These are phyloP conservation scores for Xylariaceae sp. DNA, from an alignment of 2,329 filamentous ascomycete species.

Conservation along the genomic window DNA sequence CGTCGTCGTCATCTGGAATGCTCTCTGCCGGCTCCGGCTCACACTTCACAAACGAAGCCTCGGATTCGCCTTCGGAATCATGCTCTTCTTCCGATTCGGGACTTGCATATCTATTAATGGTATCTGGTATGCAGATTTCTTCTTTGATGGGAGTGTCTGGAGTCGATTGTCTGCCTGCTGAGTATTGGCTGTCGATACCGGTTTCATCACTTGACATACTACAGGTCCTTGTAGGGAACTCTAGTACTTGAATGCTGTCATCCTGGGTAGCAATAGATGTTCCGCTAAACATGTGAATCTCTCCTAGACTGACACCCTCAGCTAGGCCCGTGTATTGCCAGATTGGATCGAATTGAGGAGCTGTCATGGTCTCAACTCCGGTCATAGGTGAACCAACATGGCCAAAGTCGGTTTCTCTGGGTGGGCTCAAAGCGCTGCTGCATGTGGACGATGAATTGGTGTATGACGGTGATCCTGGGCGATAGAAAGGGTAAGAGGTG, in stretches of 20 bases:
- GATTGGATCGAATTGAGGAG: constrained; percentile 33
- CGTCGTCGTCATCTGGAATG: constrained; percentile 23
- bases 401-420: constrained; percentile 37
- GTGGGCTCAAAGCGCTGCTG: constrained; percentile 36
- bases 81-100: constrained; percentile 20
- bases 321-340: constrained; percentile 30
- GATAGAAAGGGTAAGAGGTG: constrained; percentile 22
- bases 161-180: constrained; percentile 25
- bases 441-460: constrained; percentile 36
- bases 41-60: constrained; percentile 16
- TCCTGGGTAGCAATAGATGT: constrained; percentile 26
- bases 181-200: constrained; percentile 12
- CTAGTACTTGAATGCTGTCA: constrained; percentile 20
- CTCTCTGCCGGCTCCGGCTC: constrained; percentile 16
- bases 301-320: constrained; percentile 32
- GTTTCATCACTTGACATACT: constrained; percentile 34
- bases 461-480: constrained; percentile 36
- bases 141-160: constrained; percentile 27
- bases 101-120: constrained; percentile 8
- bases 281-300: constrained; percentile 34
- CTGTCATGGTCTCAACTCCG: constrained; percentile 32
- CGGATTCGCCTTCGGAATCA: constrained; percentile 19
- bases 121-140: constrained; percentile 23
- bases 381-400: constrained; percentile 35
- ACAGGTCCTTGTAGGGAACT: constrained; percentile 26